These are phyloP conservation scores for Irpex sp. DNA, from an alignment of 1,284 basidiomycete species.

Conservation along the genomic window DNA sequence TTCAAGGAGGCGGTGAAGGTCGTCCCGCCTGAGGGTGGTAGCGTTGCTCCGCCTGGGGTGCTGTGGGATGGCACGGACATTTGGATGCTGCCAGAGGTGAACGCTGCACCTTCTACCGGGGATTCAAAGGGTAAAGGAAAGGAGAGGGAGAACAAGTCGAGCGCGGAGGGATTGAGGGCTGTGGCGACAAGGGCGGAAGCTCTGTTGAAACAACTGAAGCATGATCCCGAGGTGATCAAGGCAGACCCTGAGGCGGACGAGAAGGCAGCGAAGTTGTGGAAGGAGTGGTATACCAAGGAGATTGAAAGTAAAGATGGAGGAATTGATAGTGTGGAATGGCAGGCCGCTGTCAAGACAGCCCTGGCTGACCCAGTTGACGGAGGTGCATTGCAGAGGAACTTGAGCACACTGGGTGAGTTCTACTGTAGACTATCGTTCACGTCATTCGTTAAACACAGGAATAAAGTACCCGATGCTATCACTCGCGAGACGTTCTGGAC, in stretches of 20 bases:
- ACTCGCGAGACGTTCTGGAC: constrained; percentile 80
- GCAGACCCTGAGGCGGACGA: constrained; percentile 72
- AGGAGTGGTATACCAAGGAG: constrained; percentile 55
- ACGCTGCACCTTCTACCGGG: constrained; percentile 16
- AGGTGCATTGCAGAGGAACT: constrained; percentile 52
- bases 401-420: constrained; percentile 58
- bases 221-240: constrained; percentile 73
- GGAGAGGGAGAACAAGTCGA: constrained; percentile 29
- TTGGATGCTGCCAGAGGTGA: constrained; percentile 61
- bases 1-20: constrained; percentile 86
- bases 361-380: constrained; percentile 53
- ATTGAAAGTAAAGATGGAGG: constrained; percentile 54
- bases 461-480: constrained; percentile 68
- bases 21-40: constrained; percentile 69
- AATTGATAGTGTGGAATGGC: constrained; percentile 54
- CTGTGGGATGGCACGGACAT: constrained; percentile 84
- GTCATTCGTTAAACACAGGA: neutral
- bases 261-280: constrained; percentile 53
- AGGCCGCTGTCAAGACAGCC: constrained; percentile 43
- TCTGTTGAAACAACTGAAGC: constrained; percentile 69
- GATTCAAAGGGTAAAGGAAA: constrained; percentile 42
- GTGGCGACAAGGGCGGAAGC: constrained; percentile 77
- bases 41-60: constrained; percentile 36
- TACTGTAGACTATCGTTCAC: neutral
- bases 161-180: constrained; percentile 44